These are phyloP conservation scores for Pythium aquatile DNA, from an alignment of 352 stramenopile species.

Conservation along the genomic window DNA sequence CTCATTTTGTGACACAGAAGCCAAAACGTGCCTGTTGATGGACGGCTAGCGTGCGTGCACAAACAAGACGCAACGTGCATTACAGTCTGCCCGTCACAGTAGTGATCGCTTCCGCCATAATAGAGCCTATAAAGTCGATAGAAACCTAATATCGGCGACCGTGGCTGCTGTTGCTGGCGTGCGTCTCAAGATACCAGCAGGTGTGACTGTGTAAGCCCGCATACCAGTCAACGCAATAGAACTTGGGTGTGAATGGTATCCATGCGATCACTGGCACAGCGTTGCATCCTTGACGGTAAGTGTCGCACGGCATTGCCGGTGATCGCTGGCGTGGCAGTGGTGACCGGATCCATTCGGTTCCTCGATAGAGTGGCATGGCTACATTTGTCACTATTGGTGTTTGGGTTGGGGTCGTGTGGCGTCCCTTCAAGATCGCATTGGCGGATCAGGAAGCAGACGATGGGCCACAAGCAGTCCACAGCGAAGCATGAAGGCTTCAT, in stretches of 20 bases:
- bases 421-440: conserved; percentile 3
- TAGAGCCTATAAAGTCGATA: too few relatives aligned
- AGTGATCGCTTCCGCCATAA: background rate
- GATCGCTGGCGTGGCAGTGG: background rate
- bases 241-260: background rate
- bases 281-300: background rate
- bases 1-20: background rate
- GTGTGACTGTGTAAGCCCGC: background rate
- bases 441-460: conserved; percentile 7
- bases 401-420: background rate
- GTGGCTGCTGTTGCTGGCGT: background rate
- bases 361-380: background rate
- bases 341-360: background rate
- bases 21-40: background rate
- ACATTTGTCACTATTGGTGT: background rate
- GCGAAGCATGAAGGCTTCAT: conserved; percentile 26
- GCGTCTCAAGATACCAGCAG: background rate
- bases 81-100: background rate
- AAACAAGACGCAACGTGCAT: background rate
- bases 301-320: background rate
- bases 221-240: background rate
- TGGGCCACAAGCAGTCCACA: conserved; percentile 26
- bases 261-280: background rate
- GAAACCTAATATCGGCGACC: background rate
- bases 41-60: background rate